A percentile compares a stretch with the other conserved stretches of the same genome.
Conservation (phyloP, 2,329 filamentous ascomycete genomes). For the Coniochaeta sp. region DNA sequence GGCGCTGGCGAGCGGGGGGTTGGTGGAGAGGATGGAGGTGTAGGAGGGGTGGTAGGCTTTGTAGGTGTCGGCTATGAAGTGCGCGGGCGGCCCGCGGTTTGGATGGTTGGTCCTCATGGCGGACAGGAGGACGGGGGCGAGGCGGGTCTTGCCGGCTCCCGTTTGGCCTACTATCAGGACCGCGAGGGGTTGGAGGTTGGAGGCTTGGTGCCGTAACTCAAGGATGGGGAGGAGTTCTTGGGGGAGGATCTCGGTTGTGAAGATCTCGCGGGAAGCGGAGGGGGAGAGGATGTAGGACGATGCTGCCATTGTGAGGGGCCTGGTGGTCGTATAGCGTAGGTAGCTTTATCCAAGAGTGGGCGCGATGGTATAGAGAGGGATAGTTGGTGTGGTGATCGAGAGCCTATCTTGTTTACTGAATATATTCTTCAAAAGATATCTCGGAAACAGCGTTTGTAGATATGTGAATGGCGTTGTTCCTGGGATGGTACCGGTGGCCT, state of each 20-base stretch:
- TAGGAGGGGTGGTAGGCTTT: slow-evolving; percentile 40
- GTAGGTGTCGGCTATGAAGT: slow-evolving; percentile 42
- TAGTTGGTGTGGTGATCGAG: too few relatives aligned
- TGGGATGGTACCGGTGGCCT: too few relatives aligned
- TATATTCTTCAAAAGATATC: too few relatives aligned
- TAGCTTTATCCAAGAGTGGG: too few relatives aligned
- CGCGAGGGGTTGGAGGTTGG: slow-evolving; percentile 24
- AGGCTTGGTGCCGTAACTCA: not conserved
- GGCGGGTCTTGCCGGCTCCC: slow-evolving; percentile 40
- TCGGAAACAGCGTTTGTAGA: too few relatives aligned
- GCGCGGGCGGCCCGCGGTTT: slow-evolving; percentile 17
- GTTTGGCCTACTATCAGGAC: slow-evolving; percentile 40
- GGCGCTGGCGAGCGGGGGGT: slow-evolving; percentile 27
- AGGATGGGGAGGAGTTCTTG: slow-evolving; percentile 21
- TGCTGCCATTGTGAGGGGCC: not conserved
- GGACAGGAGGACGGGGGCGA: slow-evolving; percentile 28
- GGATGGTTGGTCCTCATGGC: slow-evolving; percentile 18
- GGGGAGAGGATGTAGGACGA: not conserved
- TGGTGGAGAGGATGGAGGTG: slow-evolving; percentile 18
- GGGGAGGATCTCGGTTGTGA: slow-evolving; percentile 17
- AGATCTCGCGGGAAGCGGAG: slow-evolving; percentile 6
- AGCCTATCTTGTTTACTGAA: too few relatives aligned
- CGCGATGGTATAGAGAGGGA: too few relatives aligned
- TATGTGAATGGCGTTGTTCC: too few relatives aligned
- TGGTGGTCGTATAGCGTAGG: not conserved